phyloP scores from a whole-genome alignment of 176 grass and related monocot genomes.

The Metroxylon sagu region DNA sequence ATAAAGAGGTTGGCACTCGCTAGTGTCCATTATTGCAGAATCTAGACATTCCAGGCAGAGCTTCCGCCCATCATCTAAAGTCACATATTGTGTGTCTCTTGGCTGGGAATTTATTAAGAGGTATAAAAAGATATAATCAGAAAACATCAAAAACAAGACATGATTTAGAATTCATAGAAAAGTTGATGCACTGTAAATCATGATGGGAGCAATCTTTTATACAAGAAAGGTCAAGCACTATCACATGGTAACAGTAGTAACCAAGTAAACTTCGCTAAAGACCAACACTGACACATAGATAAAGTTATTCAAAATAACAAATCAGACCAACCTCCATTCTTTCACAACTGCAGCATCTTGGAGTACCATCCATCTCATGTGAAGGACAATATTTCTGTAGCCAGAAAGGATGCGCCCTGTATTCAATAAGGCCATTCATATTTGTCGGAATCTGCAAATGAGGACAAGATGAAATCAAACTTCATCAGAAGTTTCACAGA shows the following conservation, averaged over 20 bases:
- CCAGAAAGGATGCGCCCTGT: conserved; percentile 96
- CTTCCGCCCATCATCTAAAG: conserved; percentile 76
- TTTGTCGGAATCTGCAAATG: conserved; percentile 75
- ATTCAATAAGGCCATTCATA: conserved; percentile 80
- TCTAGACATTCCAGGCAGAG: conserved; percentile 93
- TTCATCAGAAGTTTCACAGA: conserved; percentile 7
- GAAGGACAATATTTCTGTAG: conserved; percentile 94
- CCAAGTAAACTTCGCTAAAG: neutral
- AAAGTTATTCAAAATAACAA: neutral
- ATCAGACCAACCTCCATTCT: conserved; percentile 75
- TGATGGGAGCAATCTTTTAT: neutral
- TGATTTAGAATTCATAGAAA: conserved; percentile 5
- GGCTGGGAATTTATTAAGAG: conserved; percentile 34
- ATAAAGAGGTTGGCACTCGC: conserved; percentile 76
- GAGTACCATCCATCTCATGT: conserved; percentile 88
- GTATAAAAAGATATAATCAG: conserved; percentile 24
- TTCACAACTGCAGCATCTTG: conserved; percentile 95
- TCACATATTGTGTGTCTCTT: conserved; percentile 77
- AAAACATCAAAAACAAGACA: conserved; percentile 15
- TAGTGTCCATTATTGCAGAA: conserved; percentile 84
- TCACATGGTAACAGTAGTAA: neutral
- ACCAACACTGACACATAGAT: neutral
- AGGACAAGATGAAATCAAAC: conserved; percentile 2
- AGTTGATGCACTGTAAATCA: neutral
- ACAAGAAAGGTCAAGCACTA: conserved; percentile 5